Evolutionary conservation across 495 filamentous ascomycete genomes (phyloP), one percentile per base, ranked within the genome.

Genomic region (Glarea lozoyensis): DNA sequence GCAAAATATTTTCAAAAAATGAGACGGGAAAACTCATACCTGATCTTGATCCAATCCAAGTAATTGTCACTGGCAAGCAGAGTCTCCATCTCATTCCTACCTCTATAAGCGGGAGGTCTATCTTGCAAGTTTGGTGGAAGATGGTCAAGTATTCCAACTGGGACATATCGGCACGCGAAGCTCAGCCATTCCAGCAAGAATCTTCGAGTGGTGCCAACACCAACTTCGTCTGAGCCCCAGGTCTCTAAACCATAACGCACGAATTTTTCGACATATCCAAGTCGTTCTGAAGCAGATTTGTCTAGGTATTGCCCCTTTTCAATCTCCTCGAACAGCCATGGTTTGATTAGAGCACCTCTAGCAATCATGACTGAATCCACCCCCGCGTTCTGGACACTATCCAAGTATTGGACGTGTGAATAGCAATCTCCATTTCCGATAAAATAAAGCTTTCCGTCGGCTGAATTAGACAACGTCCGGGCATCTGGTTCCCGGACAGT

Each of bases 271-370:
- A 98, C 64, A 50, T 89, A 82, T n/a, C 66, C 61, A 29, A 98
- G 66, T 24, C 92, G 82, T 73, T 98, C 92, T 0, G 78, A 70
- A 7, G 88, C 82, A 12, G 84, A 83, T 57, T 97, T 98, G 67
- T 98, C 92, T 13, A 98, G 72, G 52, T 97, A 95, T 61, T 97
- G 93, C 1, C 85, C 83, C 24, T 75, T 72, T 46, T 83, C 78
- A 46, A 98, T 97, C 60, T 98, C 92, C 58, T 97, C 92, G 57
- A 96, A 98, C 38, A 98, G 63, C 92, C 92, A 98, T 1, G 93
- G 88, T 64, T 97, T 98, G 62, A 96, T 83, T 45, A 97, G 67
- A 4, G 90, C 89, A 33, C 90, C 90, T 41, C 90, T 80, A 11
- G 77, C 90, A 40, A 95, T 73, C 90, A 97, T 97, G 48, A 93